Base-by-base conservation (phyloP, 2,329 filamentous ascomycete species). In the Leptographium lundbergii region DNA sequence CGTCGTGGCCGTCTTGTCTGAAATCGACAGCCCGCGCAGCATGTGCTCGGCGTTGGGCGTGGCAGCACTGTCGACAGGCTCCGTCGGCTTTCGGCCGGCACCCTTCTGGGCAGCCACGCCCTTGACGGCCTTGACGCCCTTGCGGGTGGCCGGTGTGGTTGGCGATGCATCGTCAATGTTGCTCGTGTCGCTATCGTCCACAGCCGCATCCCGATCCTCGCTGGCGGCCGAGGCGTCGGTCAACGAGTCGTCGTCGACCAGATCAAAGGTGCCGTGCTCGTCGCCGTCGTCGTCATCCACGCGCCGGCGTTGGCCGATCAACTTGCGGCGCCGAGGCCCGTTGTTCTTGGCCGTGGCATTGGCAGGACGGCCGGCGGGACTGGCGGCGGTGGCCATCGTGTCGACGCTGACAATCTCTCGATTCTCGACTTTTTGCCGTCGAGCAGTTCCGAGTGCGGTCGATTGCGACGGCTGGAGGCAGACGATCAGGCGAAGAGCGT, bases 291-390 rank as follows among this genome's bases (percentile, higher is more conserved):
- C 61, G 69, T 88, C 85, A 67, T 88, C 84, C 64, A 84, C 78
- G 66, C 85, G 81, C 69, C 86, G 83, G 67, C 85, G 81, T 66
- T 82, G 82, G 69, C 83, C 82, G 71, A 87, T 80, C 66, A 82
- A 71, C 72, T 84, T 85, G 73, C 80, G 85, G 71, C 83, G 81
- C 68, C 81, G 80, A 67, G 79, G 70, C 61, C 61, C 66, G 34
- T 58, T 57, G 54, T 39, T 58, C 32, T 57, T 62, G 32, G 60
- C 50, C 29, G 60, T 47, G 36, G 56, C 55, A 48, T 57, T 59
- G 56, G 54, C n/a, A 17, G 57, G 45, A 25, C 25, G 52, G 39
- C 13, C 51, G 36, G 61, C 25, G 17, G 59, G 22, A 52, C 24
- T 47, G 24, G 59, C 32, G 51, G 32, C 34, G 59, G 60, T 56